Evolutionary conservation across 2,329 filamentous ascomycete species (phyloP).

Genomic region (Aspergillus fumigatus): DNA sequence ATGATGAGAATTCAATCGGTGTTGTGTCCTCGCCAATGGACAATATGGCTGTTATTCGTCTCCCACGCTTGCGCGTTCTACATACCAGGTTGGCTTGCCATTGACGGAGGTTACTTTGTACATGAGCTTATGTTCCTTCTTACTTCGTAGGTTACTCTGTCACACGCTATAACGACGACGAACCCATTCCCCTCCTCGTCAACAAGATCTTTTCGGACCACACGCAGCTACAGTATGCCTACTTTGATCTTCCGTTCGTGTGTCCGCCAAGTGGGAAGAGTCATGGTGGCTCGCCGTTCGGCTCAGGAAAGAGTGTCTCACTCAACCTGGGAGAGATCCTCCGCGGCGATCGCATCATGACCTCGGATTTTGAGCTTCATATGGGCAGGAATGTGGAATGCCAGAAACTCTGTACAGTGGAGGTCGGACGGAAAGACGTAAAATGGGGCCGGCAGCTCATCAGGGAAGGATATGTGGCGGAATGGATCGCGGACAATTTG

Average conservation of each 20-base stretch:
- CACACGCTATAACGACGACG: slow-evolving; percentile 70
- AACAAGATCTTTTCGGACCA: slow-evolving; percentile 91
- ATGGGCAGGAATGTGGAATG: slow-evolving; percentile 74
- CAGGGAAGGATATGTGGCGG: slow-evolving; percentile 74
- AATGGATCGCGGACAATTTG: slow-evolving; percentile 92
- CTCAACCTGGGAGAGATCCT: slow-evolving; percentile 84
- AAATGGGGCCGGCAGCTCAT: slow-evolving; percentile 68
- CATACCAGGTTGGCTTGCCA: slow-evolving; percentile 64
- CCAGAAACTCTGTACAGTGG: slow-evolving; percentile 65
- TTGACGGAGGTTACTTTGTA: background rate
- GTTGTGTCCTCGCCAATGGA: slow-evolving; percentile 17
- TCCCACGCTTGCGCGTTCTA: slow-evolving; percentile 67
- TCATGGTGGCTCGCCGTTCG: slow-evolving; percentile 61
- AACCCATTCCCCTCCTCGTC: slow-evolving; percentile 77
- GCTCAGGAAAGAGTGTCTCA: slow-evolving; percentile 71
- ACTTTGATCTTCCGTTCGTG: slow-evolving; percentile 82
- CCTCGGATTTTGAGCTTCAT: slow-evolving; percentile 74
- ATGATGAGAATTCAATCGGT: slow-evolving; percentile 14
- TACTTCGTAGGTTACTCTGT: slow-evolving; percentile 68
- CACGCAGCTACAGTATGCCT: slow-evolving; percentile 87
- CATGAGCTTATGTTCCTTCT: background rate
- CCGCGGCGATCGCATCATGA: slow-evolving; percentile 78
- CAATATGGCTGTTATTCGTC: slow-evolving; percentile 46
- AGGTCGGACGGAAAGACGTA: slow-evolving; percentile 61
- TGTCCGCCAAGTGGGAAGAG: slow-evolving; percentile 70